phyloP scores from a whole-genome alignment of 2,329 filamentous ascomycete genomes.

The Cercospora zeae-maydis region DNA sequence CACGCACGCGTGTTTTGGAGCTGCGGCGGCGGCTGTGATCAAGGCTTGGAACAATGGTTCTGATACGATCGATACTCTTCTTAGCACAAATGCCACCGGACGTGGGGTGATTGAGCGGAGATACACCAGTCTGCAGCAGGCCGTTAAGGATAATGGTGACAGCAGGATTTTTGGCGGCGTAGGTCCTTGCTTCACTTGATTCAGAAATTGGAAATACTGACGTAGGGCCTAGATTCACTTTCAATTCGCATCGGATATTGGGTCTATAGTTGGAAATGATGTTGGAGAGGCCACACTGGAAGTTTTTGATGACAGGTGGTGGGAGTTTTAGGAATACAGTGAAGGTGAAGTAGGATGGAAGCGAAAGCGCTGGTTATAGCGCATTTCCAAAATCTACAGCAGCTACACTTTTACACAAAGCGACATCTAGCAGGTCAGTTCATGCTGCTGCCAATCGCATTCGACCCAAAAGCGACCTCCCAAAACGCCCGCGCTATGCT shows the following conservation, averaged over 20 bases:
- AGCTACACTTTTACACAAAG: background rate
- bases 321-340: background rate
- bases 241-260: conserved; percentile 28
- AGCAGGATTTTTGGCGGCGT: conserved; percentile 32
- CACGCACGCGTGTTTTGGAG: conserved; percentile 32
- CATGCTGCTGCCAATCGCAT: background rate
- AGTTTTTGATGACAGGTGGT: conserved; percentile 4
- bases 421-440: background rate
- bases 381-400: background rate
- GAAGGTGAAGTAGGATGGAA: background rate
- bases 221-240: conserved; percentile 26
- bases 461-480: background rate
- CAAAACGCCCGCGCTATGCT: conserved; percentile 6
- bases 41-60: conserved; percentile 26
- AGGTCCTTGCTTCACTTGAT: background rate
- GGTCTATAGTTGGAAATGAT: conserved; percentile 22
- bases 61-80: conserved; percentile 20
- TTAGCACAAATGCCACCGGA: conserved; percentile 32
- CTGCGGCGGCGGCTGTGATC: conserved; percentile 29
- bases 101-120: conserved; percentile 28
- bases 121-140: conserved; percentile 29
- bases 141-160: conserved; percentile 31
- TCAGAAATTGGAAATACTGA: background rate
- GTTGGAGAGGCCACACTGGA: conserved; percentile 8
- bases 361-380: background rate